These are phyloP conservation scores for Magnaporthiopsis incrustans DNA, from an alignment of 2,329 filamentous ascomycete species.

Conservation along the genomic window DNA sequence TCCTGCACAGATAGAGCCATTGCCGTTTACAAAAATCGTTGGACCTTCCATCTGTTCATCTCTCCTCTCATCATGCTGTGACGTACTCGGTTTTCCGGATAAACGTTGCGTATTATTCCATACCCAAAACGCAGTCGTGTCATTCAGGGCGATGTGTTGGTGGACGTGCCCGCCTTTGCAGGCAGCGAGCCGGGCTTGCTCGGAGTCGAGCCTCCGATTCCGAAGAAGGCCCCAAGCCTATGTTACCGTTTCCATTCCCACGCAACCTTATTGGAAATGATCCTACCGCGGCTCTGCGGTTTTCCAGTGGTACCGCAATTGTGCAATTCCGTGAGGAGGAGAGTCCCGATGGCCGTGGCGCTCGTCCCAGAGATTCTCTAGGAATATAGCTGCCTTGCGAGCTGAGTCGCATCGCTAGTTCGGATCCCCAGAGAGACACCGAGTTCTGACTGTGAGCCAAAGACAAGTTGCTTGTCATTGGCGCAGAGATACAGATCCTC, in stretches of 20 bases:
- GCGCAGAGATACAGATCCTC: no score
- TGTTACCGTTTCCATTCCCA: no score
- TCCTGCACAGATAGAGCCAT: background rate
- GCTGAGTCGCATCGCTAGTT: background rate
- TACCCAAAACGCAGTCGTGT: background rate
- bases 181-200: slow-evolving; percentile 31
- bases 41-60: background rate
- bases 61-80: background rate
- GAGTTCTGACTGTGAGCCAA: background rate
- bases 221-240: slow-evolving; percentile 41
- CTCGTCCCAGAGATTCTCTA: no score
- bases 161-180: slow-evolving; percentile 8
- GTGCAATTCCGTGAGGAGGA: no score
- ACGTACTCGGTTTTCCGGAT: background rate
- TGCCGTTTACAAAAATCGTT: background rate
- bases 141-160: background rate
- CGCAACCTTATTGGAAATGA: no score
- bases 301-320: no score
- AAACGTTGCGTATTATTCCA: no score
- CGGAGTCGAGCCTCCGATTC: slow-evolving; percentile 25
- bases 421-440: background rate
- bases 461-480: background rate
- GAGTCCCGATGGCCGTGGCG: no score
- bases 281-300: no score
- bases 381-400: no score